These are phyloP conservation scores for Fusarium sp. DNA, from an alignment of 2,329 filamentous ascomycete genomes.

Conservation along the genomic window DNA sequence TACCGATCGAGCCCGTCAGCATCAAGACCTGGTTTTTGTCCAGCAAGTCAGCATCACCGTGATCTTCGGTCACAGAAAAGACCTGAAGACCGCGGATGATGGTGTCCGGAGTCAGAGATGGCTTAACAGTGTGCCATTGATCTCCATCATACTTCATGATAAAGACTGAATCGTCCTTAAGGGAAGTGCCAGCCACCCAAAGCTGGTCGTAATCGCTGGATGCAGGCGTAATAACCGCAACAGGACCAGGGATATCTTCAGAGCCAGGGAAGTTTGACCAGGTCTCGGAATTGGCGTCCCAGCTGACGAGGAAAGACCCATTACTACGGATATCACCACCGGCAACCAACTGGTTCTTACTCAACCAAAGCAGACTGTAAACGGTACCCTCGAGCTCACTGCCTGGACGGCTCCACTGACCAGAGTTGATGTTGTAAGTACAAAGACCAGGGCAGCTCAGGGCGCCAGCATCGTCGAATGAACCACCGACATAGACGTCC, in stretches of 20 bases:
- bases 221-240: conserved; percentile 83
- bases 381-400: conserved; percentile 79
- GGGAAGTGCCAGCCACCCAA: conserved; percentile 83
- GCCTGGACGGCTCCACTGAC: conserved; percentile 87
- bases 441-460: conserved; percentile 88
- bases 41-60: conserved; percentile 75
- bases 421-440: conserved; percentile 77
- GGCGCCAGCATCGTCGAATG: conserved; percentile 86
- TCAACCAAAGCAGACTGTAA: conserved; percentile 82
- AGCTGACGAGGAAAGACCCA: conserved; percentile 79
- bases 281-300: conserved; percentile 74
- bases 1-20: conserved; percentile 84
- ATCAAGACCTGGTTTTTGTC: conserved; percentile 79
- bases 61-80: conserved; percentile 78
- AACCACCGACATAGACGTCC: conserved; percentile 88
- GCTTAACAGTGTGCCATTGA: conserved; percentile 76
- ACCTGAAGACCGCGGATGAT: conserved; percentile 86
- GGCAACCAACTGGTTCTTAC: conserved; percentile 78
- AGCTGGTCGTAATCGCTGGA: conserved; percentile 79
- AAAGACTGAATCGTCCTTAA: conserved; percentile 77
- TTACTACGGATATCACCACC: conserved; percentile 82
- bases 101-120: conserved; percentile 75
- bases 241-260: conserved; percentile 80
- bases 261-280: conserved; percentile 78
- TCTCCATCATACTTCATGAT: conserved; percentile 86